Base-by-base conservation (phyloP, 768 basidiomycete species). In the Hirschioporus abietinus region DNA sequence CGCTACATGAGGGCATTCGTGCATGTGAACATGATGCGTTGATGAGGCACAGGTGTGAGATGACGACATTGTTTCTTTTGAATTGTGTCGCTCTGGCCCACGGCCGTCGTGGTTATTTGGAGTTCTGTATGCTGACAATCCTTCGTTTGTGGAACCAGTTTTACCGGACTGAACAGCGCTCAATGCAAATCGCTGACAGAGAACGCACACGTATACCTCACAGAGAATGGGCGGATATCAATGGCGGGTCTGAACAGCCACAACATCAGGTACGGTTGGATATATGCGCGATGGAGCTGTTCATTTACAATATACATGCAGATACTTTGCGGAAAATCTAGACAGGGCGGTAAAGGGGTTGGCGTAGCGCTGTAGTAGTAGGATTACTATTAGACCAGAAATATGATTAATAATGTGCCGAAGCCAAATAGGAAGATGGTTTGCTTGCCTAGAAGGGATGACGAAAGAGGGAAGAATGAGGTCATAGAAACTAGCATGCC, bases 231-330 rank as follows among this genome's bases (percentile, higher is more conserved):
- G 61, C 83, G 95, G 63, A 96, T 98, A 72, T 95, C 93, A 66
- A 96, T 98, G 95, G 93, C 95, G 4, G 95, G 92, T 18, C 76
- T 96, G 79, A 96, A 95, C 82, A 85, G 79, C 60, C 73, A 81
- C 67, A 97, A 96, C 78, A 76, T 96, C n/a, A 66, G 77, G 36
- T 61, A 23, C 24, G 30, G 18, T 8, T 61, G 60, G 24, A 15
- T 34, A 24, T 25, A 34, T 25, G 60, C 24, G 15, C 17, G 1
- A 3, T 15, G 42, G 42, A 20, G 42, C 42, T 15, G 42, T 30
- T 30, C 42, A 52, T 20, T 52, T 2, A 61, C 25, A 24, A 1
- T 24, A 17, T 24, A 24, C n/a, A 17, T 8, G 17, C 60, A 64
- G 63, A 58, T 91, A 91, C 76, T 87, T 94, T 82, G 92, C 89